Conservation (phyloP, 495 filamentous ascomycete genomes). For the Tuber umbilicatum region DNA sequence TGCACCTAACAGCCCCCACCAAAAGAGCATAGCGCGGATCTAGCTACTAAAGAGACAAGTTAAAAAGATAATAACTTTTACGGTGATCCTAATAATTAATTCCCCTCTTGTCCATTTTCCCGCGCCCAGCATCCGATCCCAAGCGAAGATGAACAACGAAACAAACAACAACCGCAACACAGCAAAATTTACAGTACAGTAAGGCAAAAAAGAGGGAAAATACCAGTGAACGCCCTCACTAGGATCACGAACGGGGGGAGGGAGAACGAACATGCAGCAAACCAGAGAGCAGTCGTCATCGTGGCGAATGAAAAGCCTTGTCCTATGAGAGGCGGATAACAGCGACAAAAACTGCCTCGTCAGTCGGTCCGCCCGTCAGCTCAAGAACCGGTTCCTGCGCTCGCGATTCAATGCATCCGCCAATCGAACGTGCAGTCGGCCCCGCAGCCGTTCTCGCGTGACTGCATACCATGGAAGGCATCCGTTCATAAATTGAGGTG, state of each 20-base stretch:
- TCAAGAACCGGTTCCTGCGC: slow-evolving; percentile 34
- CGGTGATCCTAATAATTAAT: background rate
- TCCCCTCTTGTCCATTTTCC: slow-evolving; percentile 2
- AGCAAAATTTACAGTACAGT: background rate
- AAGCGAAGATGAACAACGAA: background rate
- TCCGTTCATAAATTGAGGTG: slow-evolving; percentile 35
- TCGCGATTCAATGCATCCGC: slow-evolving; percentile 22
- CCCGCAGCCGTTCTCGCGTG: slow-evolving; percentile 34
- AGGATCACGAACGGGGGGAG: background rate
- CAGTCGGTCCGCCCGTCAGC: slow-evolving; percentile 30
- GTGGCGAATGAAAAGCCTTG: slow-evolving; percentile 35
- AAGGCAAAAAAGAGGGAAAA: background rate
- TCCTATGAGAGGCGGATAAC: slow-evolving; percentile 17
- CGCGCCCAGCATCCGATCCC: background rate
- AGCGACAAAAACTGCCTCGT: slow-evolving; percentile 31
- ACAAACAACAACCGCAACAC: background rate
- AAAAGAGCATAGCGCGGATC: slow-evolving; percentile 36
- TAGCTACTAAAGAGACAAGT: background rate
- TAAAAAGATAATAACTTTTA: slow-evolving; percentile 1
- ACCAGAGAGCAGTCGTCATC: slow-evolving; percentile 26
- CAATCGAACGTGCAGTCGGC: slow-evolving; percentile 30
- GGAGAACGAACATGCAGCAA: background rate
- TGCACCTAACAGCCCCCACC: slow-evolving; percentile 21
- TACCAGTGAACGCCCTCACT: background rate
- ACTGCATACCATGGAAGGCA: slow-evolving; percentile 31